Base-by-base conservation (phyloP, 306 rosid genomes). In the Phaseolus lunatus region DNA sequence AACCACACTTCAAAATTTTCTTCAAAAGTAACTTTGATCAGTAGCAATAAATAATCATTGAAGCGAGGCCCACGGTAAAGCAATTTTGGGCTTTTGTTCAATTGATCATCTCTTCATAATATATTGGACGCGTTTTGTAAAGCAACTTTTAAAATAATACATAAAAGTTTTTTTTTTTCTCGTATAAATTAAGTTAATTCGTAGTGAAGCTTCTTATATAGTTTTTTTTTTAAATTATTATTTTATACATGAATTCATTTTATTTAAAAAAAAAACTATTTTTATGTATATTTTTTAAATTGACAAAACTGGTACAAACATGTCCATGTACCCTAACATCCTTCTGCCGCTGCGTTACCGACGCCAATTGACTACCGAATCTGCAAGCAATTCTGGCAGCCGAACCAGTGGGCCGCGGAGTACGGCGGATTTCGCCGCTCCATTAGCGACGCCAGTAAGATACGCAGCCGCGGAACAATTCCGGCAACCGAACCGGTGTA, bases 21-120 rank as follows among this genome's bases (percentile, higher is more conserved):
- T 9, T 10, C 45, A 16, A 3, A 4, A 0, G 31, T n/a, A 65
- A 19, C 43, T 31, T 11, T 67, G 26, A 16, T 80, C 86, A 89
- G 71, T 82, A 83, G 47, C 86, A 84, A 81, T 81, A 75, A 78
- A 37, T 76, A 61, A 52, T 48, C 58, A 20, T 0, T 37, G 2
- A 37, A 43, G 73, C 63, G 70, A 2, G 75, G 8, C 15, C 85
- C 80, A 7, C 84, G 50, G 37, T 73, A 78, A 50, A 45, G 57
- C 26, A 73, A 65, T 78, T 73, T 74, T 15, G 89, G 87, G 54
- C 80, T 84, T 33, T 79, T 85, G 18, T 72, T 72, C 4, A 59
- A 45, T 3, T 64, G 83, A 78, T 58, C 20, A 61, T 71, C 39
- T 33, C 8, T 33, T 35, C 0, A 35, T 35, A 6, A 33, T 29